Base-by-base conservation (phyloP, 1,284 basidiomycete genomes). In the Xanthoconium separans region DNA sequence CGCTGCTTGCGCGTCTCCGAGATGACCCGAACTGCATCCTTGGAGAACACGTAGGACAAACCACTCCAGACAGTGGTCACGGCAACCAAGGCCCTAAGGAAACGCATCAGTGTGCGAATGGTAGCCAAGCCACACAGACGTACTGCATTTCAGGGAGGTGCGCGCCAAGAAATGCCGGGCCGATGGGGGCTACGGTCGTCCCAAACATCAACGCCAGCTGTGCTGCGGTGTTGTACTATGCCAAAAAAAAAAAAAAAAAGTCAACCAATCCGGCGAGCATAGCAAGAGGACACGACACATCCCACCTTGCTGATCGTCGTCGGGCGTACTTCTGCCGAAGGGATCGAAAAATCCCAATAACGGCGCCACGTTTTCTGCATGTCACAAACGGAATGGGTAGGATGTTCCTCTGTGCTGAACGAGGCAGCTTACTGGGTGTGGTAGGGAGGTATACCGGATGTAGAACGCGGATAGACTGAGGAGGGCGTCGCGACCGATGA, bases 281-380 rank as follows among this genome's bases (percentile, higher is more conserved):
- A 27, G 27, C 29, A 46, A 39, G 6, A 47, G 42, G 10, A 31
- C 22, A 54, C 6, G 56, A n/a, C n/a, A n/a, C 4, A 74, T 44
- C 50, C 90, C 92, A 90, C 92, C 79, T 96, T 96, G 80, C 91
- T 95, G 50, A 96, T 94, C 41, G 74, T 74, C 6, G 95, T 98
- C 0, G 95, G 95, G 29, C 84, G 83, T 8, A 98, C 94, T 70
- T 96, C 93, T 1, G 93, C 96, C 1, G 93, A 95, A 2, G 96
- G 95, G 56, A 98, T 85, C 13, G 90, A 90, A 56, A 96, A 92
- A 69, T 98, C 93, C 87, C 94, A 98, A 72, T 98, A 99, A 37
- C 96, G 82, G 44, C 76, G 69, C 64, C 93, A 86, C 0, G 95
- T 98, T 87, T 96, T 95, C 91, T 95, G 63, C 12, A 37, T 45